phyloP scores from a whole-genome alignment of 768 basidiomycete species.

The Macrolepiota albuminosa region DNA sequence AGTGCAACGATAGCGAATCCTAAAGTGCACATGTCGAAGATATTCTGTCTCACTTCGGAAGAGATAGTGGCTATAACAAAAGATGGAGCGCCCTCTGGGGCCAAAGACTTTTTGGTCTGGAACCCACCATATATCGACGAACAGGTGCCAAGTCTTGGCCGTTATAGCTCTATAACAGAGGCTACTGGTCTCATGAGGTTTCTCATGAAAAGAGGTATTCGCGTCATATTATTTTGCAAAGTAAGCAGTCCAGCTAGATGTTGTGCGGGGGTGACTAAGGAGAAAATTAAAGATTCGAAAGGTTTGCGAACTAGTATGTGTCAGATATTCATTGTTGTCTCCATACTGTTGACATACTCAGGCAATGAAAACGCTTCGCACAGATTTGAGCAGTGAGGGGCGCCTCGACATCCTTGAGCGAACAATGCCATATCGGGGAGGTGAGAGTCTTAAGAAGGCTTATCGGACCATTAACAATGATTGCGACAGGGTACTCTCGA shows the following conservation, averaged over 20 bases:
- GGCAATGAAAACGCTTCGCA: slow-evolving; percentile 76
- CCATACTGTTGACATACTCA: slow-evolving; percentile 19
- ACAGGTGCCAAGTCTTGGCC: slow-evolving; percentile 48
- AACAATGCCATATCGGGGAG: slow-evolving; percentile 83
- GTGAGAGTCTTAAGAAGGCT: slow-evolving; percentile 26
- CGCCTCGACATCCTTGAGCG: slow-evolving; percentile 68
- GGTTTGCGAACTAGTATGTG: slow-evolving; percentile 70
- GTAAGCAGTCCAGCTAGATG: slow-evolving; percentile 27
- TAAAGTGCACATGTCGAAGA: slow-evolving; percentile 63
- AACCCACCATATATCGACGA: slow-evolving; percentile 56
- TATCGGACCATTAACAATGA: neutral
- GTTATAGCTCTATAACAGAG: slow-evolving; percentile 57
- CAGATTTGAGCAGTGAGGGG: slow-evolving; percentile 69
- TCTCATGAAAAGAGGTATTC: slow-evolving; percentile 75
- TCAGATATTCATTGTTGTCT: neutral
- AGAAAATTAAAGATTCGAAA: slow-evolving; percentile 56
- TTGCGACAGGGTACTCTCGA: slow-evolving; percentile 59
- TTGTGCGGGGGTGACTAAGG: neutral
- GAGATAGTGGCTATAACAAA: slow-evolving; percentile 66
- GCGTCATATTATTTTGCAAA: slow-evolving; percentile 89
- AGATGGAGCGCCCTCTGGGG: slow-evolving; percentile 80
- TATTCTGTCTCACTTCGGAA: slow-evolving; percentile 63
- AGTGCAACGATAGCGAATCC: slow-evolving; percentile 86
- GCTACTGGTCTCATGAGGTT: slow-evolving; percentile 70
- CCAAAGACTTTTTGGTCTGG: slow-evolving; percentile 82